These are phyloP conservation scores for Malassezia brasiliensis DNA, from an alignment of 1,284 basidiomycete genomes.

Conservation along the genomic window DNA sequence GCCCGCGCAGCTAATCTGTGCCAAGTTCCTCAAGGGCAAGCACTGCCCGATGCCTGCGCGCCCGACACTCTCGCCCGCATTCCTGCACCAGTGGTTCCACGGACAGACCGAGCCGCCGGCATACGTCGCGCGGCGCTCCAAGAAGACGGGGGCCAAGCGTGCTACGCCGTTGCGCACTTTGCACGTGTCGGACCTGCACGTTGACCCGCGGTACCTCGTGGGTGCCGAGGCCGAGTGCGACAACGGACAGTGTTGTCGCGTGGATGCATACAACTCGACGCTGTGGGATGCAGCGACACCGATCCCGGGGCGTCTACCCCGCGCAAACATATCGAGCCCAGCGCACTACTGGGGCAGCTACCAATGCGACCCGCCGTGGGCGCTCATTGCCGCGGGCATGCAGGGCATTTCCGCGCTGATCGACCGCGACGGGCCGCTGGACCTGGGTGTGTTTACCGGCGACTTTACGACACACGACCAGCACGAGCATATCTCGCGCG, in stretches of 20 bases:
- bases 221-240: conserved; percentile 67
- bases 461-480: conserved; percentile 58
- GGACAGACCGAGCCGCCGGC: conserved; percentile 16
- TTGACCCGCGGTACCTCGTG: conserved; percentile 68
- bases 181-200: conserved; percentile 67
- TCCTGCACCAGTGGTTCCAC: conserved; percentile 34
- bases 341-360: conserved; percentile 45
- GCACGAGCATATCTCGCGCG: conserved; percentile 34
- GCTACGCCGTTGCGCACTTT: conserved; percentile 63
- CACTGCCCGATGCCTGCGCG: conserved; percentile 28
- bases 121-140: conserved; percentile 17
- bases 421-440: conserved; percentile 53
- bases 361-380: conserved; percentile 61
- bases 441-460: conserved; percentile 64
- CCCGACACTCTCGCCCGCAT: conserved; percentile 22
- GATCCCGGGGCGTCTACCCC: conserved; percentile 10
- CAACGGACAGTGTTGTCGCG: conserved; percentile 63
- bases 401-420: conserved; percentile 61
- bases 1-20: conserved; percentile 39
- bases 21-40: conserved; percentile 11
- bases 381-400: conserved; percentile 58
- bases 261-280: conserved; percentile 54
- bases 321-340: conserved; percentile 24
- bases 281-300: conserved; percentile 49
- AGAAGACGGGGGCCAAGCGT: conserved; percentile 32